A percentile compares a stretch with the other conserved stretches of the same genome.
phyloP scores from a whole-genome alignment of 345 rosid species.

The Luvunga scandens region DNA sequence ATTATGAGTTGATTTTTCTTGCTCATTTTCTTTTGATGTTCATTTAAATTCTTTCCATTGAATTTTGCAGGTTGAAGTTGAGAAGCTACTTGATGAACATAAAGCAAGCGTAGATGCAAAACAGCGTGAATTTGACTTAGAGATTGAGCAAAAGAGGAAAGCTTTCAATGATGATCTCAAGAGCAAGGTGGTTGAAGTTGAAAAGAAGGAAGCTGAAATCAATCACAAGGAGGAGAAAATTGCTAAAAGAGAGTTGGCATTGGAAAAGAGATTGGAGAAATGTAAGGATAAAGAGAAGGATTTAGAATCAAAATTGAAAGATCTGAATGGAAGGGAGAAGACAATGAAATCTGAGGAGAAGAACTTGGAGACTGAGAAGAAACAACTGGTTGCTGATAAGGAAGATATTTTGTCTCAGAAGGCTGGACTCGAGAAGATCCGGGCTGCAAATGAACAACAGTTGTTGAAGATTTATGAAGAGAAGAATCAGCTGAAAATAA shows the following conservation, averaged over 20 bases:
- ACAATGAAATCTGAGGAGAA: constrained; percentile 55
- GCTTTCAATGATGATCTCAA: constrained; percentile 64
- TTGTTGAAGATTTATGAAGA: constrained; percentile 57
- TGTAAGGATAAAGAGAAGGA: constrained; percentile 75
- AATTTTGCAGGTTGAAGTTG: constrained; percentile 60
- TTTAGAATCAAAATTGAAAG: constrained; percentile 55
- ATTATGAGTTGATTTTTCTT: background rate
- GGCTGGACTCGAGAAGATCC: constrained; percentile 66
- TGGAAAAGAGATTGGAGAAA: constrained; percentile 74
- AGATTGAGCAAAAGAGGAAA: constrained; percentile 75
- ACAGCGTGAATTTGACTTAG: constrained; percentile 70
- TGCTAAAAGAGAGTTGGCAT: constrained; percentile 66
- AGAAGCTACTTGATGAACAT: constrained; percentile 80
- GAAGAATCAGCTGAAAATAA: constrained; percentile 57
- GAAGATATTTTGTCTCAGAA: constrained; percentile 51
- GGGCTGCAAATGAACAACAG: constrained; percentile 59
- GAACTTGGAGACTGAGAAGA: constrained; percentile 59
- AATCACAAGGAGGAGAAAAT: constrained; percentile 83
- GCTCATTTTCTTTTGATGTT: background rate
- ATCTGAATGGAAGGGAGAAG: constrained; percentile 70
- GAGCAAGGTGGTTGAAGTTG: constrained; percentile 64
- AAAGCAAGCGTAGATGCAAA: constrained; percentile 62
- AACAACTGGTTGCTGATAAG: constrained; percentile 46
- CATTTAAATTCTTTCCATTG: background rate
- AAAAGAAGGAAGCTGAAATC: constrained; percentile 81